These are phyloP conservation scores for Diutina sp. DNA, from an alignment of 1,139 yeast genomes.

Conservation along the genomic window DNA sequence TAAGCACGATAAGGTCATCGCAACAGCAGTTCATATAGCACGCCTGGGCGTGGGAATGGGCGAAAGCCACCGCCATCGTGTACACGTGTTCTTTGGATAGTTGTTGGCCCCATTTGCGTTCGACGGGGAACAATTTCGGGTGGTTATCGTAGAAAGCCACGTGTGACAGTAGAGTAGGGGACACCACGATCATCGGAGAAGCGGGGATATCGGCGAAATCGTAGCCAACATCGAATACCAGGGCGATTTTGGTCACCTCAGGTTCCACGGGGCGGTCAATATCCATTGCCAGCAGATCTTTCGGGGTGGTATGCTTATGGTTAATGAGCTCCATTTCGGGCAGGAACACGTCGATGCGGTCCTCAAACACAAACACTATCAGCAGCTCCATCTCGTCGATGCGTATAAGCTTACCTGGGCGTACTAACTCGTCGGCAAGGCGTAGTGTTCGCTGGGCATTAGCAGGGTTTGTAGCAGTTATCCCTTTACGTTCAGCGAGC, in stretches of 20 bases:
- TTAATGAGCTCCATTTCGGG: background rate
- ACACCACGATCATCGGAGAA: background rate
- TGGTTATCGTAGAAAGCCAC: background rate
- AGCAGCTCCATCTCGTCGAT: background rate
- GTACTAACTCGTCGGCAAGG: background rate
- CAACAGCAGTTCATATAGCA: conserved; percentile 52
- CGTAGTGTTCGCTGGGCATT: background rate
- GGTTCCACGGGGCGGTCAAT: background rate
- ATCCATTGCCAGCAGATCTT: background rate
- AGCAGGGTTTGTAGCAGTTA: background rate
- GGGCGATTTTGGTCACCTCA: background rate
- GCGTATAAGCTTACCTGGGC: background rate
- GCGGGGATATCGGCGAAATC: background rate
- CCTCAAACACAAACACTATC: background rate
- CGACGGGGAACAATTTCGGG: background rate
- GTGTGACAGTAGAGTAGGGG: background rate
- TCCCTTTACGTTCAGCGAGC: background rate
- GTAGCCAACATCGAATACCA: conserved; percentile 1
- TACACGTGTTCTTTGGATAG: background rate
- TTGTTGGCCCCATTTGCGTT: background rate
- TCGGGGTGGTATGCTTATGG: background rate
- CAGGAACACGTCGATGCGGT: background rate
- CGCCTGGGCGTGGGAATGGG: conserved; percentile 52
- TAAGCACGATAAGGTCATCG: conserved; percentile 46
- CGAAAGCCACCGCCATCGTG: conserved; percentile 30